phyloP scores from a whole-genome alignment of 257 asterid species.

The Scutellaria minor region DNA sequence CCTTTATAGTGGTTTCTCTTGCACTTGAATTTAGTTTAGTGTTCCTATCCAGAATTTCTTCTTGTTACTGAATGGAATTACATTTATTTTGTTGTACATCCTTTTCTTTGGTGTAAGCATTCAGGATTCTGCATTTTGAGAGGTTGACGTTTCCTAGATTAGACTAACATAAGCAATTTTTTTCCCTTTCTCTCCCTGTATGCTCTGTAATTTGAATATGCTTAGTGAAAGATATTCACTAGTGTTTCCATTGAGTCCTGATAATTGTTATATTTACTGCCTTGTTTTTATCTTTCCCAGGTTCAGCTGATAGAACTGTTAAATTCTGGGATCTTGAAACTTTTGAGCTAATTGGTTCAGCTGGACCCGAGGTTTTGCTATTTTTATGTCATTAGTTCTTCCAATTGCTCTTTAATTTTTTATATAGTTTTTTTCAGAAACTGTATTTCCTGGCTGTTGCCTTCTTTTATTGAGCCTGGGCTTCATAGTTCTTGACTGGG shows the following conservation, averaged over 20 bases:
- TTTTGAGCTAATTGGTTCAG: conserved; percentile 94
- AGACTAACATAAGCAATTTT: conserved; percentile 26
- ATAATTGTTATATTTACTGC: conserved; percentile 28
- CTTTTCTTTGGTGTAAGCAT: conserved; percentile 19
- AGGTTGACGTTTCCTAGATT: conserved; percentile 21
- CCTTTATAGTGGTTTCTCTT: conserved; percentile 19
- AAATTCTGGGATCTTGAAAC: conserved; percentile 99
- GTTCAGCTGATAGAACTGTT: conserved; percentile 95
- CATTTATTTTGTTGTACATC: background rate
- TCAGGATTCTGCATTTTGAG: background rate
- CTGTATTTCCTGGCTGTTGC: conserved; percentile 13
- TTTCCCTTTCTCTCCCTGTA: background rate
- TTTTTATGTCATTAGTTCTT: conserved; percentile 27
- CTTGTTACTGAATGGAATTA: background rate
- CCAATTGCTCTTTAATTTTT: conserved; percentile 3
- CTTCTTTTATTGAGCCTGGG: background rate
- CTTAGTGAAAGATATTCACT: conserved; percentile 20
- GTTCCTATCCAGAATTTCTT: background rate
- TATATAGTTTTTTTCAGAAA: background rate
- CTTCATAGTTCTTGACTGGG: conserved; percentile 15
- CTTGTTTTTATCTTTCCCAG: conserved; percentile 49
- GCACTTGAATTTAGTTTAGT: conserved; percentile 15
- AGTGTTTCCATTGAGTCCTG: conserved; percentile 20
- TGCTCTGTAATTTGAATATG: conserved; percentile 27
- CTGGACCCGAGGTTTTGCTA: conserved; percentile 88